Conservation (phyloP, 306 rosid species). For the barrel medic (Medicago truncatula) region DNA sequence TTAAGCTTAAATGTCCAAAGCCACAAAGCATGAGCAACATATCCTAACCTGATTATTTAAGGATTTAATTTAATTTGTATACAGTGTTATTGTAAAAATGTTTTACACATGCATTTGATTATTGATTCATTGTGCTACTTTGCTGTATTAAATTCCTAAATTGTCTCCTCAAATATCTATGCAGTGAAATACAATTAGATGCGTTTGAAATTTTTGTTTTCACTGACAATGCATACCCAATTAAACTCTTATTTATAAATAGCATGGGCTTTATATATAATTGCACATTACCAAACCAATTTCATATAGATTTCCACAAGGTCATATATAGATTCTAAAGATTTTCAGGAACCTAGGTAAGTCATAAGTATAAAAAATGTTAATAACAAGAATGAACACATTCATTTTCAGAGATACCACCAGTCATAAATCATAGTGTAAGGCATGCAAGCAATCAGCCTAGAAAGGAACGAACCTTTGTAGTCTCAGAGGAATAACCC, state of each 20-base stretch:
- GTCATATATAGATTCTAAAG: constrained; percentile 26
- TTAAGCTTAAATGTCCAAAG: constrained; percentile 25
- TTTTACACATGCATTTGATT: no score
- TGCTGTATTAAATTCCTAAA: no score
- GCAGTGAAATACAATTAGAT: no score
- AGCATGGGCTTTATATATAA: constrained; percentile 13
- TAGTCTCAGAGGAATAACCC: constrained; percentile 77
- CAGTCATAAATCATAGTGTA: constrained; percentile 25
- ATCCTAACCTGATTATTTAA: constrained; percentile 26
- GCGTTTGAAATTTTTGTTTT: no score
- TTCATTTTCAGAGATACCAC: constrained; percentile 21
- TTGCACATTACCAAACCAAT: constrained; percentile 5
- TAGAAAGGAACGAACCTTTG: constrained; percentile 68
- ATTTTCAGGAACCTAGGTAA: constrained; percentile 29
- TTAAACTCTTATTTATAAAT: background rate
- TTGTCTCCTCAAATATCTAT: no score
- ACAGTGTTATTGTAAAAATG: no score
- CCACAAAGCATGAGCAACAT: constrained; percentile 13
- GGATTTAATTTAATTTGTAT: no score
- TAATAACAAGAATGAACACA: constrained; percentile 17
- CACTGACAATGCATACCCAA: no score
- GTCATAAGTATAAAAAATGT: constrained; percentile 30
- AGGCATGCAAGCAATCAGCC: constrained; percentile 23
- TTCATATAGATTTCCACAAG: constrained; percentile 15
- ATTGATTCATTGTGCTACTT: no score